Percentiles rank a stretch among this genome's conserved stretches.
These are phyloP conservation scores for Volvox africanus DNA, from an alignment of 139 green algal species.

Conservation along the genomic window DNA sequence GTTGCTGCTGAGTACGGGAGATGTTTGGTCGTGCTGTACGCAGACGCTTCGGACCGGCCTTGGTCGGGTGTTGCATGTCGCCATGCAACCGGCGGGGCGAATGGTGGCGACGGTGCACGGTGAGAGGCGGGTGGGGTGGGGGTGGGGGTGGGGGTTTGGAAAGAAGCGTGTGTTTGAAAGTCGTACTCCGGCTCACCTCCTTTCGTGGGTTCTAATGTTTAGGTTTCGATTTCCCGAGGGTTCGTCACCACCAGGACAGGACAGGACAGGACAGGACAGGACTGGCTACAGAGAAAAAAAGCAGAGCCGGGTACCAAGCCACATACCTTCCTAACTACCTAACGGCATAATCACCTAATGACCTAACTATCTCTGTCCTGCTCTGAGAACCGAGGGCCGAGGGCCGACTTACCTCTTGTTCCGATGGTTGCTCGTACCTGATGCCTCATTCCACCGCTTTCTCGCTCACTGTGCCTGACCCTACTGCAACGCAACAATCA, in stretches of 20 bases:
- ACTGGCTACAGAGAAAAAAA: no score
- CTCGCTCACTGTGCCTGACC: neutral
- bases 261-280: no score
- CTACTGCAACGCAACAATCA: neutral
- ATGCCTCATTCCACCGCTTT: neutral
- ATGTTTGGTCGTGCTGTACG: constrained; percentile 20
- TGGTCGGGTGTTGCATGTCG: neutral
- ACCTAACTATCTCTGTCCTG: neutral
- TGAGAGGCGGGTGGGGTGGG: neutral
- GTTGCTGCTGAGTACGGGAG: constrained; percentile 22
- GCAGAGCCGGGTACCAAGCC: no score
- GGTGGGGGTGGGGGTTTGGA: neutral
- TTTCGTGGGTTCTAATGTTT: no score
- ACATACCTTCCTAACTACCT: neutral
- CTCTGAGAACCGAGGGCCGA: no score
- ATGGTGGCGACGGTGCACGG: constrained; percentile 37
- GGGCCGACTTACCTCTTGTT: no score
- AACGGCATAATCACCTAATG: no score
- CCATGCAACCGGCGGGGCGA: constrained; percentile 9
- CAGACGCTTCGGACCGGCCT: neutral
- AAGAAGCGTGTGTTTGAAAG: no score
- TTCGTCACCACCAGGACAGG: no score
- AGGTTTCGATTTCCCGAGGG: no score
- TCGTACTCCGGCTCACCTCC: no score
- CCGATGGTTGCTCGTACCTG: no score